Conservation (phyloP, 192 early-diverging fungal genomes). For the Globomyces pollinis-pini region DNA sequence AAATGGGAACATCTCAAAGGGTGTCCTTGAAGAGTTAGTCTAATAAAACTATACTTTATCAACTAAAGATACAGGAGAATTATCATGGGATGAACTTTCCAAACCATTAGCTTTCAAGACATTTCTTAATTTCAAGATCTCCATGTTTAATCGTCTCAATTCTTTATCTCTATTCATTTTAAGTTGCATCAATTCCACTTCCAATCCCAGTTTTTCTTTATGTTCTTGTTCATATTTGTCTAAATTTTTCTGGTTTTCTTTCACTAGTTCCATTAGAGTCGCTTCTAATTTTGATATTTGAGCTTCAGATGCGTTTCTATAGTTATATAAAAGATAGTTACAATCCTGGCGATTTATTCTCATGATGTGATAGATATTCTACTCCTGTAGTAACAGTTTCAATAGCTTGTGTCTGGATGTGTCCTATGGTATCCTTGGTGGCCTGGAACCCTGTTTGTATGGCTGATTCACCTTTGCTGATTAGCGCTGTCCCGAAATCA, state of each 20-base stretch:
- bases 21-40: no score
- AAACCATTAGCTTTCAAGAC: no score
- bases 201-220: not conserved
- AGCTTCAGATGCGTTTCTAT: no score
- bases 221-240: not conserved
- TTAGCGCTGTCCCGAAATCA: not conserved
- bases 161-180: not conserved
- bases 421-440: not conserved
- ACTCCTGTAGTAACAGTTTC: not conserved
- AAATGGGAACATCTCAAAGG: no score
- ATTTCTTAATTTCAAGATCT: not conserved
- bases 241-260: not conserved
- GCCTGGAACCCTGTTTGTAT: not conserved
- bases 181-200: constrained; percentile 1
- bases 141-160: not conserved
- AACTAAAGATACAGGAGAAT: no score
- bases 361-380: no score
- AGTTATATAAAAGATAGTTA: no score
- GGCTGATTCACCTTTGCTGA: not conserved
- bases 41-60: no score
- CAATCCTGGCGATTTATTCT: no score
- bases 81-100: no score
- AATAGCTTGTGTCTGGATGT: not conserved
- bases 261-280: not conserved
- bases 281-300: not conserved